Evolutionary conservation across 805 yeast species (phyloP), one percentile per base, ranked within the genome.

Genomic region (Wickerhamomyces xylosicus): DNA sequence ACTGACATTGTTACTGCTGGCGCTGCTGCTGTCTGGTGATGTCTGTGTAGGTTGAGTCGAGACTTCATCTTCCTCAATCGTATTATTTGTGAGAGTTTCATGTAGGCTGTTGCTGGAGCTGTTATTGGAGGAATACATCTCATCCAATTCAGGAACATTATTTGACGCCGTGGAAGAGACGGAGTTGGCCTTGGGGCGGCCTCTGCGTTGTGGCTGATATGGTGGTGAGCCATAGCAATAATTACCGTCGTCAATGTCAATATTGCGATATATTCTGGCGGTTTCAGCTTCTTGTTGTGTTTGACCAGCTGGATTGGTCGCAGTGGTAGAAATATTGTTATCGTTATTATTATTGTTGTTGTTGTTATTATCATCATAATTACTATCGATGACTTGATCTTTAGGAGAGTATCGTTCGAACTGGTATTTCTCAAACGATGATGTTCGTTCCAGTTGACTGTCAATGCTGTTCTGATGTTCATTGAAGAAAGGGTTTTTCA

Each of bases 231-330:
- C 17, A 27, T 20, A 28, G 16, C 7, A 18, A 33, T 43, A 31
- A 15, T 18, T 46, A 1, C 58, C 58, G 37, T 54, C 58, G 36
- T 53, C 50, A 20, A 40, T 49, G 33, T 54, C 56, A 19, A 54
- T 45, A 38, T 54, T 54, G 36, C 47, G 52, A 35, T 44, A 54
- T 18, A 40, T 5, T 15, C 28, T 37, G 13, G 41, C 3, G 34
- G 27, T 9, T 27, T 22, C 25, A 41, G 40, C 11, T 14, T 11
- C 31, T 10, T 27, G 27, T 15, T 17, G 21, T 36, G 31, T 19
- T 16, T 19, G 17, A 27, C n/a, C n/a, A n/a, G n/a, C n/a, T n/a
- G n/a, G n/a, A n/a, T n/a, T n/a, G n/a, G n/a, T n/a, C n/a, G n/a
- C n/a, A n/a, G n/a, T n/a, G n/a, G n/a, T n/a, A n/a, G n/a, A n/a